Conservation (phyloP, 108 stramenopile genomes). For the Nannochloropsis gaditana region DNA sequence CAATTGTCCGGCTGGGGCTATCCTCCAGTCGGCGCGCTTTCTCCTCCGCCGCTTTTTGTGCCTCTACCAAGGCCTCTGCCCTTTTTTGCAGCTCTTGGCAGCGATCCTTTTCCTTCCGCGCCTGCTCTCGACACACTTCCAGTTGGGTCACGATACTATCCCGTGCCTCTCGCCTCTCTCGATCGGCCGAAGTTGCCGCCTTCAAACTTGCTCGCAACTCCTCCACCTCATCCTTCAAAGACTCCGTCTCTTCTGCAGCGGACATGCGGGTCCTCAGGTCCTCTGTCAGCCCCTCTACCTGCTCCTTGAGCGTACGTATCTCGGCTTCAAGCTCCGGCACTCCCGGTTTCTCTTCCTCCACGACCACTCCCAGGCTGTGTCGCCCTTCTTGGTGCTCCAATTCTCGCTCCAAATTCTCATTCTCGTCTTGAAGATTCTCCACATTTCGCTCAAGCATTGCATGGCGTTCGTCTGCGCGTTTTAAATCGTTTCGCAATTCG, state of each 20-base stretch:
- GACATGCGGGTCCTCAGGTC: background rate
- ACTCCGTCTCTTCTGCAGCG: background rate
- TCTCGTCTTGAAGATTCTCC: background rate
- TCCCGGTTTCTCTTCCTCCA: background rate
- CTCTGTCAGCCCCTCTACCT: background rate
- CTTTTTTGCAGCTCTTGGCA: background rate
- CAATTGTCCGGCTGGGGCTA: background rate
- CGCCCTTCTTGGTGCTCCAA: constrained; percentile 1
- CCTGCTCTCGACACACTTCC: background rate
- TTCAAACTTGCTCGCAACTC: background rate
- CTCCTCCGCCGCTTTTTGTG: background rate
- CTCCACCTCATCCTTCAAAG: background rate
- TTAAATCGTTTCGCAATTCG: background rate
- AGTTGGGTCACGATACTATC: background rate
- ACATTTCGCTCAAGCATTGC: background rate
- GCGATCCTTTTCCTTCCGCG: background rate
- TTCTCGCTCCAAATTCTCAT: background rate
- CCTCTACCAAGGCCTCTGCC: background rate
- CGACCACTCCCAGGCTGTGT: background rate
- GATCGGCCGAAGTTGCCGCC: background rate
- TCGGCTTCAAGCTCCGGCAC: background rate
- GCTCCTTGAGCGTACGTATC: background rate
- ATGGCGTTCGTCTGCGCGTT: background rate
- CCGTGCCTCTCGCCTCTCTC: background rate
- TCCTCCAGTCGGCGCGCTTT: background rate